Base-by-base conservation (phyloP, 768 basidiomycete genomes). In the Boletellus sp. region DNA sequence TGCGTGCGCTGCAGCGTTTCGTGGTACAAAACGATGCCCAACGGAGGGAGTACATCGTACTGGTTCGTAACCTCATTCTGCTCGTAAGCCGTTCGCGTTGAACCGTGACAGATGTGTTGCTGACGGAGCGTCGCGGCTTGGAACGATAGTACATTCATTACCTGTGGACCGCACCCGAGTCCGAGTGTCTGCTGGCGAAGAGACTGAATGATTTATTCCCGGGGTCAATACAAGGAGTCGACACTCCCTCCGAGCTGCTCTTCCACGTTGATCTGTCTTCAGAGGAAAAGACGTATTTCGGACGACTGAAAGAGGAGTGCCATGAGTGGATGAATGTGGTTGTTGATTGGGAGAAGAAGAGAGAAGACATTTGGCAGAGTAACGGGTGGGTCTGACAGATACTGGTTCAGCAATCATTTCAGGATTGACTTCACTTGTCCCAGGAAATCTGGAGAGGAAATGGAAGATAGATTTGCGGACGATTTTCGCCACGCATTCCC, bases 161-260 rank as follows among this genome's bases (percentile, higher is more conserved):
- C 42, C 47, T 67, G 48, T 57, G 59, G 65, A 58, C 57, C 1
- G 52, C 63, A 10, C 59, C 63, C 4, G 67, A 68, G 37, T 60
- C 61, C n/a, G n/a, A n/a, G 23, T 63, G 52, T 48, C 47, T 65
- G 9, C 37, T 68, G 0, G 43, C 38, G 16, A 50, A 50, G 33
- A 42, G 47, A 19, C 48, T 67, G 26, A 58, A 63, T 5, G 56
- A 67, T 44, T 59, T 64, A 39, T 69, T 68, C 33, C 67, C 65
- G 8, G 63, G 61, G 7, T 65, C 52, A n/a, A 26, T 69, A 1
- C 31, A 47, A 8, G 55, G 47, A 17, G 1, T 24, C 2, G 19
- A 54, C 8, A 22, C 20, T 28, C 55, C 60, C 2, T 67, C 67
- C 3, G 47, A 48, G 16, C 17, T 61, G 20, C 46, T 54, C 17